Conservation (phyloP, 1,284 basidiomycete genomes). For the Mycena citricolor region DNA sequence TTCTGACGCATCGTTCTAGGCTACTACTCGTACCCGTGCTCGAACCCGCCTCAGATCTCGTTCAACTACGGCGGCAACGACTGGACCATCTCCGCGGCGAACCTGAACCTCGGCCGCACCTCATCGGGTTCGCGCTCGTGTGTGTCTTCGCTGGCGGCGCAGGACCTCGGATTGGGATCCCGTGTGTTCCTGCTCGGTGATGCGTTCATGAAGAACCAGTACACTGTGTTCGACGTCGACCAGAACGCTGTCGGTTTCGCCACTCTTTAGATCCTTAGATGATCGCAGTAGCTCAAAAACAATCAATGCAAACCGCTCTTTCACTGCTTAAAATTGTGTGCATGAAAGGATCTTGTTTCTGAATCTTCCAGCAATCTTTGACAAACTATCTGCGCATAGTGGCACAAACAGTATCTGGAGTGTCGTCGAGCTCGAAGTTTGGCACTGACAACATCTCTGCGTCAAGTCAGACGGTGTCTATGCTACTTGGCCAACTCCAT, state of each 20-base stretch:
- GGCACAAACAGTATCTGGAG: no score
- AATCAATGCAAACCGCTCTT: no score
- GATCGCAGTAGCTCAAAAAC: no score
- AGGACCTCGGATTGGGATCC: slow-evolving; percentile 23
- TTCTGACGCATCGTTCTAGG: slow-evolving; percentile 3
- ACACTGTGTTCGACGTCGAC: slow-evolving; percentile 23
- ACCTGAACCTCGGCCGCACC: slow-evolving; percentile 23
- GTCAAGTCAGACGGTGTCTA: no score
- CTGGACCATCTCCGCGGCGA: slow-evolving; percentile 19
- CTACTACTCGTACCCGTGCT: slow-evolving; percentile 23
- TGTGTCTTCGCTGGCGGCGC: slow-evolving; percentile 21
- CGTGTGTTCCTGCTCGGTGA: slow-evolving; percentile 24
- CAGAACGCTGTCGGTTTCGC: slow-evolving; percentile 24
- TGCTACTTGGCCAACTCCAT: no score
- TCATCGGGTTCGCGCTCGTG: slow-evolving; percentile 18
- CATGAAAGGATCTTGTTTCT: no score
- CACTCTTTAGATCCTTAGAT: no score
- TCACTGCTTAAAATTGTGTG: no score
- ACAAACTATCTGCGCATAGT: no score
- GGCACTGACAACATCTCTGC: no score
- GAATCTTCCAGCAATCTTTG: no score
- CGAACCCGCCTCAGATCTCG: slow-evolving; percentile 13
- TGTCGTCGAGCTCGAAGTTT: no score
- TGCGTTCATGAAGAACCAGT: slow-evolving; percentile 23
- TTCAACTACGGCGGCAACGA: slow-evolving; percentile 24